These are phyloP conservation scores for Prunella vulgaris DNA, from an alignment of 257 asterid species.

Conservation along the genomic window DNA sequence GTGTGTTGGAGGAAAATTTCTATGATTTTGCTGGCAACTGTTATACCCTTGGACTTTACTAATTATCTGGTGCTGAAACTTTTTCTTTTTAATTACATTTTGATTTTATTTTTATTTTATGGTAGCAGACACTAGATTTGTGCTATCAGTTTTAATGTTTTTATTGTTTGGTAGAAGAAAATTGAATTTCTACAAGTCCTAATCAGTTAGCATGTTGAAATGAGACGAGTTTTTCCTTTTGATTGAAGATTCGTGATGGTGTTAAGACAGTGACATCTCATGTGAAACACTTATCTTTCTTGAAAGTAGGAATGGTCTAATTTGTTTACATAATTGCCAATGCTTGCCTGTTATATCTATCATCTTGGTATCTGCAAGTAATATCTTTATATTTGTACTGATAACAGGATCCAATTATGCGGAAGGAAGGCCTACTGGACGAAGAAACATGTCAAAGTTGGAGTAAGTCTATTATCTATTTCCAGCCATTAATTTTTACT, in stretches of 20 bases:
- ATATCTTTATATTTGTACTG: slow-evolving; percentile 11
- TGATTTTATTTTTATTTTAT: not conserved
- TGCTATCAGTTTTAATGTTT: not conserved
- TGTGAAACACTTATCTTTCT: not conserved
- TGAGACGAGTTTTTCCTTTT: not conserved
- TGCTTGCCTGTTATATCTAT: not conserved
- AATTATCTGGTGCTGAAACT: not conserved
- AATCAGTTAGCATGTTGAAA: not conserved
- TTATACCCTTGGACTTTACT: not conserved
- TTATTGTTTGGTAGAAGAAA: not conserved
- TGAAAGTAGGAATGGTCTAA: not conserved
- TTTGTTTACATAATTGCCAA: not conserved
- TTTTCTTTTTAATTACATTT: not conserved
- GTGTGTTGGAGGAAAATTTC: not conserved
- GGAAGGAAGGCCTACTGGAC: slow-evolving; percentile 21
- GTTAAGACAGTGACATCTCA: not conserved
- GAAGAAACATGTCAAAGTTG: slow-evolving; percentile 22
- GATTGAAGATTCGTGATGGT: not conserved
- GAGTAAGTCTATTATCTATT: slow-evolving; percentile 44
- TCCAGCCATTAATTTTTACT: not conserved
- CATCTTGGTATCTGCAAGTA: slow-evolving; percentile 9
- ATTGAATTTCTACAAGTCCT: not conserved
- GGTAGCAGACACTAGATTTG: not conserved
- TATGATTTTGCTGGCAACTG: not conserved
- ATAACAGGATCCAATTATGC: slow-evolving; percentile 39